Conservation (phyloP, 495 filamentous ascomycete species). For the Penicillium coprophilum region DNA sequence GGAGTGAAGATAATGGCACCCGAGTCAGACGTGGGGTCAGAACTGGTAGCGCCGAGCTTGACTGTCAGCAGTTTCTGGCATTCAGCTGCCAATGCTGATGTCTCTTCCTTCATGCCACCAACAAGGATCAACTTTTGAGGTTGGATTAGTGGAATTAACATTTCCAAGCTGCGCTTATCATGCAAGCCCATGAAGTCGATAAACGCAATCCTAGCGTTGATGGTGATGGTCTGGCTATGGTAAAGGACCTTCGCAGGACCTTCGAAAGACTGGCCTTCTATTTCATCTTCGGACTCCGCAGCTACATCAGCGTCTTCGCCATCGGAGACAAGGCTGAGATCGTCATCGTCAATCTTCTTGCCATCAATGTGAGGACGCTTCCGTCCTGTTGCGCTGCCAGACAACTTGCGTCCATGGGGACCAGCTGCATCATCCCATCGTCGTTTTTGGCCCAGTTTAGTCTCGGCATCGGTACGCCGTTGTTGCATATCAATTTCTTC, state of each 20-base stretch:
- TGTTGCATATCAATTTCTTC: conserved; percentile 71
- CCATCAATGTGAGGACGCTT: conserved; percentile 52
- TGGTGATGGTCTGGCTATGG: conserved; percentile 55
- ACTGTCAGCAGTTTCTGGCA: conserved; percentile 72
- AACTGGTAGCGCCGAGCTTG: conserved; percentile 43
- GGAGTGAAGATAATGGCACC: conserved; percentile 76
- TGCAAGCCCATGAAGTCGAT: conserved; percentile 92
- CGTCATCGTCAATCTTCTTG: conserved; percentile 46
- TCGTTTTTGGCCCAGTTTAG: conserved; percentile 83
- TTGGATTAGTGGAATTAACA: conserved; percentile 91
- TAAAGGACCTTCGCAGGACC: conserved; percentile 75
- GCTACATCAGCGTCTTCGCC: conserved; percentile 47
- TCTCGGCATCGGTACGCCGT: conserved; percentile 53
- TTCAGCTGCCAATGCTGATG: conserved; percentile 69
- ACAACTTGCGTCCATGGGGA: conserved; percentile 37
- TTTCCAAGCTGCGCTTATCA: conserved; percentile 86
- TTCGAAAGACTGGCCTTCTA: conserved; percentile 49
- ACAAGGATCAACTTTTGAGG: conserved; percentile 91
- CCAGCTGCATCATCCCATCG: conserved; percentile 76
- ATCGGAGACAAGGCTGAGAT: conserved; percentile 39
- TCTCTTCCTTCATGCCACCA: conserved; percentile 76
- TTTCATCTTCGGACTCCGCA: conserved; percentile 49
- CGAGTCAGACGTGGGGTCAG: conserved; percentile 34
- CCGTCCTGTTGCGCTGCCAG: conserved; percentile 31
- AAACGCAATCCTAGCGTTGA: conserved; percentile 75